Percentiles rank a stretch among this genome's conserved stretches.
Conservation (phyloP, 345 rosid species). For the Microthlaspi erraticum region DNA sequence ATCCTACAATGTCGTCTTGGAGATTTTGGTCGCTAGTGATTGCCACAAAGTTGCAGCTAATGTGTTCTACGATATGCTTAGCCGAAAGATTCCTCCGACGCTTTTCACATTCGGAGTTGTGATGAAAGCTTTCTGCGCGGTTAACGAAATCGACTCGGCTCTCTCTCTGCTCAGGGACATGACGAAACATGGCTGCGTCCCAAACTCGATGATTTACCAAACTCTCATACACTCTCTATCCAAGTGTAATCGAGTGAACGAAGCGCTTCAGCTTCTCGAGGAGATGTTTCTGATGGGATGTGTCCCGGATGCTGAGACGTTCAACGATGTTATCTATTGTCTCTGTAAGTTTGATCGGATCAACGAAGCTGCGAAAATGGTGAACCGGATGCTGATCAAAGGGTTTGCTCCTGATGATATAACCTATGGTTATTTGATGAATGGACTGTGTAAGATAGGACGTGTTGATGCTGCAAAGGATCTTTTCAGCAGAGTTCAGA, state of each 20-base stretch:
- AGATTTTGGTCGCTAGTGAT: constrained; percentile 57
- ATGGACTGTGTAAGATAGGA: constrained; percentile 66
- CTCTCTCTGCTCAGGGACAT: constrained; percentile 75
- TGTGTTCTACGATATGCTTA: constrained; percentile 86
- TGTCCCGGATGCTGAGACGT: constrained; percentile 76
- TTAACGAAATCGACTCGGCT: constrained; percentile 75
- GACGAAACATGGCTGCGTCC: constrained; percentile 86
- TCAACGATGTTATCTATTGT: constrained; percentile 72
- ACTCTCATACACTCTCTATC: constrained; percentile 79
- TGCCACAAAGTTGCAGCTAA: constrained; percentile 71
- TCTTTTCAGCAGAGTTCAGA: constrained; percentile 53
- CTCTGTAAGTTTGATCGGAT: constrained; percentile 68
- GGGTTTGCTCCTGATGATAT: constrained; percentile 68
- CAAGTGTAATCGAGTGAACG: constrained; percentile 64
- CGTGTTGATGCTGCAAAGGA: constrained; percentile 77
- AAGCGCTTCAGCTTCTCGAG: constrained; percentile 69
- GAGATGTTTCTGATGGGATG: constrained; percentile 93
- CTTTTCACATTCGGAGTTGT: constrained; percentile 74
- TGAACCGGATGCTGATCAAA: constrained; percentile 78
- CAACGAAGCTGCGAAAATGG: constrained; percentile 71
- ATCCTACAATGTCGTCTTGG: constrained; percentile 77
- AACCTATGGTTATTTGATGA: constrained; percentile 71
- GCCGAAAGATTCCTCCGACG: constrained; percentile 65
- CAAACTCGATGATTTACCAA: constrained; percentile 75
- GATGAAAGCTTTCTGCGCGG: constrained; percentile 76